These are phyloP conservation scores for Omphalea diandra DNA, from an alignment of 441 rosid genomes.

Conservation along the genomic window DNA sequence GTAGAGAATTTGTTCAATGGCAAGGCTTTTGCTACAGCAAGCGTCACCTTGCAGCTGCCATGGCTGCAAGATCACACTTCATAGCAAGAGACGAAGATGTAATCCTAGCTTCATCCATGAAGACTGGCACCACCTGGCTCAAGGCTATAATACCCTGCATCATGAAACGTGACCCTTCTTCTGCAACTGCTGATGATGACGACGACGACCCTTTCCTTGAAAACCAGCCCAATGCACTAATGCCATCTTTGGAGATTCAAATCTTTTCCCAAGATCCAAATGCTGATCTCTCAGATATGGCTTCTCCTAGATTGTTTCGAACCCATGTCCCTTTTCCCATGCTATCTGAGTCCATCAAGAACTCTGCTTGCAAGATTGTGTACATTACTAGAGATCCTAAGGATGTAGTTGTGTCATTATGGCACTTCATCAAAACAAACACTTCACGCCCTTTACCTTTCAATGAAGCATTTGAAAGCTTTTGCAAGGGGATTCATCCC, in stretches of 20 bases:
- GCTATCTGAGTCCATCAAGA: constrained; percentile 31
- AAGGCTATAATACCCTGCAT: constrained; percentile 29
- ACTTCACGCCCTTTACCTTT: not conserved
- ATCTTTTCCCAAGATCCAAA: constrained; percentile 23
- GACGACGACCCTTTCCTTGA: constrained; percentile 15
- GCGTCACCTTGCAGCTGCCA: not conserved
- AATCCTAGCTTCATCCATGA: constrained; percentile 22
- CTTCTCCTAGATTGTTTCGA: constrained; percentile 36
- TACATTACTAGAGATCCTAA: constrained; percentile 44
- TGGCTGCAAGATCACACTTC: constrained; percentile 11
- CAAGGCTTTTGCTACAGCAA: constrained; percentile 22
- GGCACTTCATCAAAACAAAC: constrained; percentile 35
- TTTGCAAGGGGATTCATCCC: constrained; percentile 17
- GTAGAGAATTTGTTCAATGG: not conserved
- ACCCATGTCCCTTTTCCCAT: constrained; percentile 38
- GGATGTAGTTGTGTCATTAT: constrained; percentile 43
- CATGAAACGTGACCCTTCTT: not conserved
- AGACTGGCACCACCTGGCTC: constrained; percentile 34
- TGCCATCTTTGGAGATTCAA: constrained; percentile 36
- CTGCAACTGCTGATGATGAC: not conserved
- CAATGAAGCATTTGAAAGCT: constrained; percentile 16
- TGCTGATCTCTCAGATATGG: constrained; percentile 24
- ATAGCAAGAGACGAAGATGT: constrained; percentile 22
- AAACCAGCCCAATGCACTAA: constrained; percentile 30
- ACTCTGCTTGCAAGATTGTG: constrained; percentile 34